A percentile compares a stretch with the other conserved stretches of the same genome.
phyloP scores from a whole-genome alignment of 1,284 basidiomycete species.

The Apiotrichum domesticum region DNA sequence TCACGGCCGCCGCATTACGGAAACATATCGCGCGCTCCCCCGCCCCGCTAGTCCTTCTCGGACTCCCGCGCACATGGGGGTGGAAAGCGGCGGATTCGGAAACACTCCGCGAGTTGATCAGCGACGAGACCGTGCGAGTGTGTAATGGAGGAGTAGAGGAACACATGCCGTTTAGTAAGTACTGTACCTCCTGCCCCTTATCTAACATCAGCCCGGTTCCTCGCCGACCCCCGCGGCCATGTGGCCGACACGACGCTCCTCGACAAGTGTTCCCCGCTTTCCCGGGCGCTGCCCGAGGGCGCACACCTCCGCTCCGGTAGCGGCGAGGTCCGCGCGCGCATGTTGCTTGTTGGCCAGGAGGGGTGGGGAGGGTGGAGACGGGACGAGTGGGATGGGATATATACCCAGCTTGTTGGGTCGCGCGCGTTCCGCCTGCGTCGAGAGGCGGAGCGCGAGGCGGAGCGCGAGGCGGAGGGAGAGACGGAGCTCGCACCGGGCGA shows the following conservation, averaged over 20 bases:
- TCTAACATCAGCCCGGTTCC: background rate
- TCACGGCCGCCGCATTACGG: conserved; percentile 18
- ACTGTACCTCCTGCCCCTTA: no score
- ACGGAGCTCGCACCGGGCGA: conserved; percentile 30
- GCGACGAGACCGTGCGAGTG: no score
- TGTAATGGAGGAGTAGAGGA: no score
- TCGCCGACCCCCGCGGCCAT: conserved; percentile 32
- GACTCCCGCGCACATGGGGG: background rate
- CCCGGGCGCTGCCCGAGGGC: conserved; percentile 22
- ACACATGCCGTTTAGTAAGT: no score
- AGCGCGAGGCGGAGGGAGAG: background rate
- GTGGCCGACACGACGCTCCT: conserved; percentile 40
- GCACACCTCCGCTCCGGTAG: conserved; percentile 27
- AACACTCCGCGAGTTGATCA: no score
- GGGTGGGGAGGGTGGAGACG: conserved; percentile 7
- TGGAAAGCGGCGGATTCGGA: background rate
- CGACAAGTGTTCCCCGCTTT: conserved; percentile 11
- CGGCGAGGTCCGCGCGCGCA: conserved; percentile 31
- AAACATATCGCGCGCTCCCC: conserved; percentile 19
- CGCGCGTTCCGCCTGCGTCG: conserved; percentile 33
- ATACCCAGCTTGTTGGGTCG: conserved; percentile 33
- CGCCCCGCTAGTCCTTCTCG: conserved; percentile 1
- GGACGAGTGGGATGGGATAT: conserved; percentile 22
- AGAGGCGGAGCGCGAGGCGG: no score
- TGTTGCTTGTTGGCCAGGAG: conserved; percentile 39